A percentile compares a stretch with the other conserved stretches of the same genome.
These are phyloP conservation scores for Mucor circinelloides DNA, from an alignment of 371 early-diverging fungal genomes.

Conservation along the genomic window DNA sequence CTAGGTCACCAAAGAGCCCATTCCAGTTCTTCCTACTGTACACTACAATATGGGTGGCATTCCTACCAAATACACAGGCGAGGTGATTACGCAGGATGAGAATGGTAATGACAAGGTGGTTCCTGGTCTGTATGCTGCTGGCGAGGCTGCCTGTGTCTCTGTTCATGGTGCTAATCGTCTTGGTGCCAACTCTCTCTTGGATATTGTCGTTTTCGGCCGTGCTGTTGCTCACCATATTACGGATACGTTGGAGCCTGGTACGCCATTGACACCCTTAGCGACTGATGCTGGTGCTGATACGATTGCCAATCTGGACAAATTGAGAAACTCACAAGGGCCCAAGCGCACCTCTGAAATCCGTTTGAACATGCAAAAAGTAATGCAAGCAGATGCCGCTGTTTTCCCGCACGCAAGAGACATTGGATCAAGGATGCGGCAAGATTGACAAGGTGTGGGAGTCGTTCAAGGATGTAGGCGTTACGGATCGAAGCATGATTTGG, in stretches of 20 bases:
- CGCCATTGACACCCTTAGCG: conserved; percentile 83
- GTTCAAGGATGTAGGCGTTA: conserved; percentile 84
- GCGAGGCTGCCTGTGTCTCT: conserved; percentile 92
- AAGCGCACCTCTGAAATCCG: conserved; percentile 88
- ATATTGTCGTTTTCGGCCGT: conserved; percentile 97
- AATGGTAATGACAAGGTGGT: conserved; percentile 81
- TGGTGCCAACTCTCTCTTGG: conserved; percentile 95
- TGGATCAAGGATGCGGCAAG: conserved; percentile 80
- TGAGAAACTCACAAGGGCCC: conserved; percentile 81
- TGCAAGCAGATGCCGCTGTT: conserved; percentile 97
- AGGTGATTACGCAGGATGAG: conserved; percentile 81
- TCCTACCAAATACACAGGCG: conserved; percentile 95
- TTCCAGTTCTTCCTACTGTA: conserved; percentile 98
- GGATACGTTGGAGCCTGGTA: conserved; percentile 83
- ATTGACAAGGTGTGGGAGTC: conserved; percentile 84
- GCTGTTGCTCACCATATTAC: conserved; percentile 94
- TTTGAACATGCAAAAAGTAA: conserved; percentile 94
- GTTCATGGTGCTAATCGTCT: conserved; percentile 98
- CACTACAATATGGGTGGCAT: conserved; percentile 99
- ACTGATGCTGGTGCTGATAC: conserved; percentile 84
- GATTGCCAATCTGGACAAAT: conserved; percentile 92
- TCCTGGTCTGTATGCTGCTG: conserved; percentile 95
- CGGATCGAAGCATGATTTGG: conserved; percentile 96
- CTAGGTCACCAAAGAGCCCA: conserved; percentile 92
- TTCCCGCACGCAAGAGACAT: conserved; percentile 93